Conservation (phyloP, 2,329 filamentous ascomycete species). For the Annulohypoxylon truncatum region DNA sequence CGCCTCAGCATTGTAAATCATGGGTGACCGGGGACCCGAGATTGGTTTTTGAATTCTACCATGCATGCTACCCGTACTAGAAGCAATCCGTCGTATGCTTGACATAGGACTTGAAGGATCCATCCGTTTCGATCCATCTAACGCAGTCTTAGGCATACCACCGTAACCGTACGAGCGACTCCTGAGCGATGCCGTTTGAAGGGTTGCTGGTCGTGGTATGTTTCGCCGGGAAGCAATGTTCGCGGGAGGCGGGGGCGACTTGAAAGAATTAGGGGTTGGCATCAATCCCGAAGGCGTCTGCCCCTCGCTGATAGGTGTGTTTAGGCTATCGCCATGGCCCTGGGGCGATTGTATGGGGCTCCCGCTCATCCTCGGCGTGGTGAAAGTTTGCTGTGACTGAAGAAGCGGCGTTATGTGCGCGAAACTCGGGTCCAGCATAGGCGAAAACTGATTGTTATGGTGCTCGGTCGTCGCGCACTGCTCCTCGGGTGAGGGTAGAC, state of each 20-base stretch:
- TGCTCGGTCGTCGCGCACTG: conserved; percentile 39
- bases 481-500: conserved; percentile 42
- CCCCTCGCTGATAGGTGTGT: conserved; percentile 31
- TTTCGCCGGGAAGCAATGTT: conserved; percentile 67
- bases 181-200: conserved; percentile 60
- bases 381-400: conserved; percentile 37
- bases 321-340: conserved; percentile 14
- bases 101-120: conserved; percentile 57
- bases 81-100: conserved; percentile 65
- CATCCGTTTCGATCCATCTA: conserved; percentile 59
- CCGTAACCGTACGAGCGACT: conserved; percentile 55
- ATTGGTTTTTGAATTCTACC: conserved; percentile 57
- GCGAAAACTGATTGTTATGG: conserved; percentile 37
- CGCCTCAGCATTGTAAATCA: conserved; percentile 58
- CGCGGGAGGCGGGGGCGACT: conserved; percentile 61
- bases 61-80: conserved; percentile 58
- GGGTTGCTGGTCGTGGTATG: conserved; percentile 60
- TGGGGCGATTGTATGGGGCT: conserved; percentile 32
- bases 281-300: conserved; percentile 29
- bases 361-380: conserved; percentile 33
- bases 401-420: conserved; percentile 39
- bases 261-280: conserved; percentile 54
- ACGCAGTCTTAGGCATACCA: conserved; percentile 58
- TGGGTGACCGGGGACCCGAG: conserved; percentile 57
- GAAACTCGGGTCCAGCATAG: conserved; percentile 31